phyloP scores from a whole-genome alignment of 2,329 filamentous ascomycete species.

The Camptophora hylomeconis region DNA sequence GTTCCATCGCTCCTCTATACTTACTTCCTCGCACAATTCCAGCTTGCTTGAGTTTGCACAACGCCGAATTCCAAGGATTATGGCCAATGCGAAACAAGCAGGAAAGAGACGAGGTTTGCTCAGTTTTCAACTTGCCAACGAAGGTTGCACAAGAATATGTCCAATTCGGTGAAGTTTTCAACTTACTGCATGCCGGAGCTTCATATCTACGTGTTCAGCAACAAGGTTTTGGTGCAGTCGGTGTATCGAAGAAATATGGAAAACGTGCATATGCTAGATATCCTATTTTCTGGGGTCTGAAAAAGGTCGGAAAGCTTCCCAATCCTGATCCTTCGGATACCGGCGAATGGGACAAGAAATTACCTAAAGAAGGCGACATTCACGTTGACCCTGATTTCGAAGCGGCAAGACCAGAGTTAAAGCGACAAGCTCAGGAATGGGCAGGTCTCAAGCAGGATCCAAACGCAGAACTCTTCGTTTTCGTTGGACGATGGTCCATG shows the following conservation, averaged over 20 bases:
- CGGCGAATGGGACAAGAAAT: conserved; percentile 44
- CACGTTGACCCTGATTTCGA: conserved; percentile 44
- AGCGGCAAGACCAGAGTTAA: conserved; percentile 38
- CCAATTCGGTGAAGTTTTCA: conserved; percentile 57
- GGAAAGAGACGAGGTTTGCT: conserved; percentile 50
- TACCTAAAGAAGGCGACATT: conserved; percentile 36
- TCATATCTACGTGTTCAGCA: conserved; percentile 55
- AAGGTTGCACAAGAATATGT: conserved; percentile 48
- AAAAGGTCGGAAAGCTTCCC: conserved; percentile 48
- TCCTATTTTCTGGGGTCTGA: conserved; percentile 56
- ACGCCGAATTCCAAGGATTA: conserved; percentile 56
- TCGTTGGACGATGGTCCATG: conserved; percentile 56
- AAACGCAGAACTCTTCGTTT: conserved; percentile 52
- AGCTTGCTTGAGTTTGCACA: conserved; percentile 52
- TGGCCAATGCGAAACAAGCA: conserved; percentile 53
- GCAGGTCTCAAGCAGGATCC: conserved; percentile 49
- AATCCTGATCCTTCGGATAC: conserved; percentile 55
- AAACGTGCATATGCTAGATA: conserved; percentile 54
- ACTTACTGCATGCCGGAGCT: conserved; percentile 52
- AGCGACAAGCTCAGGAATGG: conserved; percentile 54
- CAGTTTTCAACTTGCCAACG: conserved; percentile 48
- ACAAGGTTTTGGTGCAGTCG: conserved; percentile 54
- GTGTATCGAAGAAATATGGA: conserved; percentile 56
- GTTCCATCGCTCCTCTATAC: conserved; percentile 50
- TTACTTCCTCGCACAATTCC: conserved; percentile 50